Evolutionary conservation across 257 asterid species (phyloP), one percentile per base, ranked within the genome.

Genomic region (Primulina eburnea): DNA sequence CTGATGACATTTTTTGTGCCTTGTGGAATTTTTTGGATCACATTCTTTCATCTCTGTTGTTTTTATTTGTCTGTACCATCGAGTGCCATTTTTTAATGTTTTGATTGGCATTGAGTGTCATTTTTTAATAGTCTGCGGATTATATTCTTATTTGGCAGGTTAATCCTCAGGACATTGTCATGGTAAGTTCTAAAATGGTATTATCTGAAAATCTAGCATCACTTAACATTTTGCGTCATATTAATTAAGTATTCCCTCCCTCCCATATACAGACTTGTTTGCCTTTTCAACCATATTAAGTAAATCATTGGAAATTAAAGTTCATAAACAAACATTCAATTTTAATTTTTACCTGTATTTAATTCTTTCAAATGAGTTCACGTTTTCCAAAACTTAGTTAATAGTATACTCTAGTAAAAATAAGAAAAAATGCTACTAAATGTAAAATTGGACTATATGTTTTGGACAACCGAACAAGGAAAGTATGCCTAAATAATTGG

Each of bases 81-180:
- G 11, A 64, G 57, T 71, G 52, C 28, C 57, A 58, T 40, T 34
- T 69, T 30, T 58, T 28, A 2, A 28, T 28, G 10, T 74, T 8
- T 72, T 52, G 52, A 40, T 40, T 65, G 43, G 59, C 2, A 14
- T 9, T 1, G 18, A 68, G 57, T 72, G 53, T 53, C 40, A 67
- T 52, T 32, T 21, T 21, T 66, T 67, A 68, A 9, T 74, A 56
- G 73, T 81, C 61, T 3, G 12, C 0, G 53, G 70, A 20, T 37
- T 70, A 34, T 69, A 32, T 53, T 28, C 30, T 28, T 50, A 38
- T 68, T 71, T 81, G 61, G 77, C 90, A 92, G 98, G 98, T 92
- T 67, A 97, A 92, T 82, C 98, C 91, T 59, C 97, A 90, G 82
- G 98, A 92, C 82, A 87, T 90, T 75, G 98, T 92, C 79, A 88